Conservation (phyloP, 2,329 filamentous ascomycete genomes). For the Botrytis hyacinthi region DNA sequence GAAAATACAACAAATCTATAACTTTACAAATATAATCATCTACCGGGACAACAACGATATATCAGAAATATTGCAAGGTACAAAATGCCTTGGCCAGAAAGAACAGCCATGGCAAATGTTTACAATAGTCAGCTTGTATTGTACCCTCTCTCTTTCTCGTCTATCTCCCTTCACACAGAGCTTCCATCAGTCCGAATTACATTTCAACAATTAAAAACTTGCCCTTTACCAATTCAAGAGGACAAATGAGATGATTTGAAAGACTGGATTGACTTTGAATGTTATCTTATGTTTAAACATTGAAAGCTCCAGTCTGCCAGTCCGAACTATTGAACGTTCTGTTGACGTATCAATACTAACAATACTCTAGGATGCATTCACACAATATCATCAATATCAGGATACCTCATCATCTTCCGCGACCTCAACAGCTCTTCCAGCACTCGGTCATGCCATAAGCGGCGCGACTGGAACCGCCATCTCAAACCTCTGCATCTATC, state of each 20-base stretch:
- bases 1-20: neutral
- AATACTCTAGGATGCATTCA: conserved; percentile 34
- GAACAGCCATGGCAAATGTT: conserved; percentile 32
- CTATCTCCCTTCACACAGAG: neutral
- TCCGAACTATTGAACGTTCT: neutral
- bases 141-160: neutral
- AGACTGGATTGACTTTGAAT: neutral
- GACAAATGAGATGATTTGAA: neutral
- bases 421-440: conserved; percentile 55
- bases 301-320: neutral
- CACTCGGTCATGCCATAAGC: conserved; percentile 77
- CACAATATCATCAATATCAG: conserved; percentile 42
- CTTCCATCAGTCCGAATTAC: neutral
- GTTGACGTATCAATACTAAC: neutral
- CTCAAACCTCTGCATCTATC: conserved; percentile 76
- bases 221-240: neutral
- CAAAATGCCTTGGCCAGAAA: neutral
- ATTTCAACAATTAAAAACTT: neutral
- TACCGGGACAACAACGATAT: neutral
- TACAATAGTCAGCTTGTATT: conserved; percentile 47
- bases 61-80: neutral
- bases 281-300: neutral
- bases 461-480: conserved; percentile 76
- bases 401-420: conserved; percentile 27
- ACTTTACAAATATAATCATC: neutral